Evolutionary conservation across 2,329 filamentous ascomycete species (phyloP), one percentile per base, ranked within the genome.

Genomic region (Stachybotrys elegans): DNA sequence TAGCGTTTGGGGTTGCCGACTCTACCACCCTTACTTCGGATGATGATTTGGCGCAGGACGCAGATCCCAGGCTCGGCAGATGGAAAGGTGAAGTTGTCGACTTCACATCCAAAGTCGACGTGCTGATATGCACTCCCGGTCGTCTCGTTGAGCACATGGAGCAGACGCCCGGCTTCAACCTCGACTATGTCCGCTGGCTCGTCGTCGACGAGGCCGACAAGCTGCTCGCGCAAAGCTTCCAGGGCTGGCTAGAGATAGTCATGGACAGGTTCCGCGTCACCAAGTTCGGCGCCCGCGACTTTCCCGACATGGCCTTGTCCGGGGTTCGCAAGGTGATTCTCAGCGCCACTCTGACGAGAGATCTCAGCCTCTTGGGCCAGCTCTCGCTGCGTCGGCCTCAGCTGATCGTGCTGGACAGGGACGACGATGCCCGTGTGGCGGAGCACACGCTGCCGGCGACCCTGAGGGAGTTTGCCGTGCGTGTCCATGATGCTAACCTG

Each of bases 121-220:
- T 97, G 25, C 75, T 98, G 21, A 86, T 96, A 41, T 93, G 89
- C 61, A 97, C 92, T 0, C 92, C 92, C 1, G 93, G 93, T 47
- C 81, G 92, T 50, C 77, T 97, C 1, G 89, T 97, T 4, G 92
- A 97, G 56, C 92, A 97, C 63, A 76, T 96, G 41, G 84, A 85
- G 50, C 83, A 84, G 47, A 97, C 92, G 0, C 79, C 81, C 4
- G 90, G 89, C 0, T 96, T 97, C 61, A 79, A 75, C 0, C 72
- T 97, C 19, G 79, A 86, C 45, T 76, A 86, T 58, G 72, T 96
- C 5, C 80, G 87, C 48, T 97, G 91, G 90, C 73, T 97, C 1
- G 80, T 96, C 3, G 86, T 96, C 37, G 92, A 97, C 56, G 92
- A 97, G 66, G 93, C 92, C 11, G 92, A 97, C 63, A 89, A 93